Conservation (phyloP, 106 monocot species). For the Iris macrosiphon region DNA sequence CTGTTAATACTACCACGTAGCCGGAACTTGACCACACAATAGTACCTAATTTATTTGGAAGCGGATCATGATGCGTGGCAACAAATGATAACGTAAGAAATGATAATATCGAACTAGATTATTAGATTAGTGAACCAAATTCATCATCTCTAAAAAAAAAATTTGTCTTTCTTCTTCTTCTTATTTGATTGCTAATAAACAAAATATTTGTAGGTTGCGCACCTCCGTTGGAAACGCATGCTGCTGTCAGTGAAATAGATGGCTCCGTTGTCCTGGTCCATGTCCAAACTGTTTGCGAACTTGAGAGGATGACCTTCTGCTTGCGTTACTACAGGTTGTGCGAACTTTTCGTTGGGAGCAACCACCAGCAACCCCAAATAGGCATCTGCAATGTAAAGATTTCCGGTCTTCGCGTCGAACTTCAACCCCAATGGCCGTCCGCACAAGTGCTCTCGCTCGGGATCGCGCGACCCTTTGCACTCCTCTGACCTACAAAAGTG, state of each 20-base stretch:
- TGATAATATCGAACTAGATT: too few species aligned
- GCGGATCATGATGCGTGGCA: too few species aligned
- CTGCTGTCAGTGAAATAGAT: slow-evolving; percentile 81
- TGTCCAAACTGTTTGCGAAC: slow-evolving; percentile 66
- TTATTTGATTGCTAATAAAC: too few species aligned
- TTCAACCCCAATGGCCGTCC: slow-evolving; percentile 65
- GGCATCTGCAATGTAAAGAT: slow-evolving; percentile 78
- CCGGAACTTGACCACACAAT: too few species aligned
- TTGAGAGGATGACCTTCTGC: slow-evolving; percentile 17
- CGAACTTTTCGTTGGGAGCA: slow-evolving; percentile 4
- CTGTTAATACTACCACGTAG: too few species aligned
- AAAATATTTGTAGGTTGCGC: too few species aligned
- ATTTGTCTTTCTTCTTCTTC: too few species aligned
- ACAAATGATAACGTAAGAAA: too few species aligned
- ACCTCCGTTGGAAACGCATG: slow-evolving; percentile 51
- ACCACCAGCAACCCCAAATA: slow-evolving; percentile 45
- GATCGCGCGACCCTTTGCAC: slow-evolving; percentile 39
- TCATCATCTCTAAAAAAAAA: too few species aligned
- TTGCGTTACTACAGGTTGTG: slow-evolving; percentile 13
- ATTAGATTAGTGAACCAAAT: too few species aligned
- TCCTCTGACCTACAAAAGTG: slow-evolving; percentile 27
- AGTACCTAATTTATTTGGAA: too few species aligned
- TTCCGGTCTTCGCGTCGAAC: slow-evolving; percentile 39
- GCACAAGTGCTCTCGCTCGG: slow-evolving; percentile 34
- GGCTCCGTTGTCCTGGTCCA: slow-evolving; percentile 37